Conservation (phyloP, 2,329 filamentous ascomycete species). For the Geoglossum cookeanum region DNA sequence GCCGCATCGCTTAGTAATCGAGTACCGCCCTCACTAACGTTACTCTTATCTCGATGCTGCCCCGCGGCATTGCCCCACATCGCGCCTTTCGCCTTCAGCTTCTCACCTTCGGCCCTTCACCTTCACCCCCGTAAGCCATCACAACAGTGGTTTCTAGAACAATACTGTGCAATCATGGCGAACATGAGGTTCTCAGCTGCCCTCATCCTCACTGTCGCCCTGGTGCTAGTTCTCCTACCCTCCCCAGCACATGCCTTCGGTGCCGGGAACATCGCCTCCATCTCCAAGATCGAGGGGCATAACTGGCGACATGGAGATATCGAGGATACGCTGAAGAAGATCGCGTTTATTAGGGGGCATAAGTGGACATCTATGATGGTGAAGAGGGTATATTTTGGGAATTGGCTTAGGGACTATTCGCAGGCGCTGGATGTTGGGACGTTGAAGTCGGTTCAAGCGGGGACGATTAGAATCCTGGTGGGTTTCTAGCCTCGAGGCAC, state of each 20-base stretch:
- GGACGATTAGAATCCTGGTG: constrained; percentile 57
- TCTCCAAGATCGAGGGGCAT: constrained; percentile 29
- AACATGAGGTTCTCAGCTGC: neutral
- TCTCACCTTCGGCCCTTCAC: neutral
- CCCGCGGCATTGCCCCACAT: neutral
- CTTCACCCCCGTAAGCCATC: neutral
- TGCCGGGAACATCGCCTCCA: constrained; percentile 48
- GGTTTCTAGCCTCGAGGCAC: constrained; percentile 4
- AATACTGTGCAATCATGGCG: neutral
- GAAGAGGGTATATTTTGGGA: constrained; percentile 66
- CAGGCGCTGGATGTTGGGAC: constrained; percentile 68
- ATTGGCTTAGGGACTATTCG: constrained; percentile 74
- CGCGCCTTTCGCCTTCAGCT: neutral
- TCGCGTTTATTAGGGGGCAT: constrained; percentile 60
- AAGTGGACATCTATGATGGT: constrained; percentile 71
- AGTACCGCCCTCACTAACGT: too few relatives aligned
- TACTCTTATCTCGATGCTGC: too few relatives aligned
- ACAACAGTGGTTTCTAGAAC: neutral
- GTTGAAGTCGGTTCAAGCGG: constrained; percentile 57
- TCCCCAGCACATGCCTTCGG: constrained; percentile 42
- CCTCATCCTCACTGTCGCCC: constrained; percentile 20
- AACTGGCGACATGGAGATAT: constrained; percentile 45
- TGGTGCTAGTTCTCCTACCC: constrained; percentile 38
- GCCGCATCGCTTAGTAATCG: too few relatives aligned
- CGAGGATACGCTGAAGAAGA: constrained; percentile 60